phyloP scores from a whole-genome alignment of 352 stramenopile genomes.

The Hyphochytrium catenoides region DNA sequence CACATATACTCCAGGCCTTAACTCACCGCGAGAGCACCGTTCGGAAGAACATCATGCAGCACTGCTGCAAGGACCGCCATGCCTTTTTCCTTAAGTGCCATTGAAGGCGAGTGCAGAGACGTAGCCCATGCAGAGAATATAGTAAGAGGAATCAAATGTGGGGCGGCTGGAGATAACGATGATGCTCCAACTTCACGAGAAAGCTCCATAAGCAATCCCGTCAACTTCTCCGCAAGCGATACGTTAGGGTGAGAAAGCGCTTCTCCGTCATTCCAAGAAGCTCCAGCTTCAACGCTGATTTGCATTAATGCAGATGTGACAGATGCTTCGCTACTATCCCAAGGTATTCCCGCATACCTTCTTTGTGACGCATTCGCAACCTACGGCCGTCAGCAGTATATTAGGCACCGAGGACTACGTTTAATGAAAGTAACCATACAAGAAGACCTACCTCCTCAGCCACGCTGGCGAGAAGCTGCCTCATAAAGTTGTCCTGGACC shows the following conservation, averaged over 20 bases:
- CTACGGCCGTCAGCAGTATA: slow-evolving; percentile 33
- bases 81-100: slow-evolving; percentile 61
- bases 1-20: no score
- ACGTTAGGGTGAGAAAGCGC: slow-evolving; percentile 54
- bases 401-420: slow-evolving; percentile 21
- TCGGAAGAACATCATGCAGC: slow-evolving; percentile 44
- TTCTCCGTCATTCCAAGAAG: slow-evolving; percentile 50
- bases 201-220: slow-evolving; percentile 32
- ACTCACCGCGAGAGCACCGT: slow-evolving; percentile 9
- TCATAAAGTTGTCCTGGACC: no score
- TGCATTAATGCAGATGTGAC: slow-evolving; percentile 43
- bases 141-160: no score
- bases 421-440: no score
- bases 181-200: no score
- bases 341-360: slow-evolving; percentile 49
- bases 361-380: slow-evolving; percentile 35
- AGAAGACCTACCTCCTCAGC: no score
- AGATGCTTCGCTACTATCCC: slow-evolving; percentile 35
- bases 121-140: slow-evolving; percentile 56
- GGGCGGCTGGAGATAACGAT: no score
- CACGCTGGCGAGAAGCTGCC: no score
- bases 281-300: slow-evolving; percentile 26
- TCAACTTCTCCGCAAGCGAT: slow-evolving; percentile 58
- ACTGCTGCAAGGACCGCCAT: slow-evolving; percentile 39
- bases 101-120: slow-evolving; percentile 49